These are phyloP conservation scores for Irpex rosettiformis DNA, from an alignment of 1,284 basidiomycete species.

Conservation along the genomic window DNA sequence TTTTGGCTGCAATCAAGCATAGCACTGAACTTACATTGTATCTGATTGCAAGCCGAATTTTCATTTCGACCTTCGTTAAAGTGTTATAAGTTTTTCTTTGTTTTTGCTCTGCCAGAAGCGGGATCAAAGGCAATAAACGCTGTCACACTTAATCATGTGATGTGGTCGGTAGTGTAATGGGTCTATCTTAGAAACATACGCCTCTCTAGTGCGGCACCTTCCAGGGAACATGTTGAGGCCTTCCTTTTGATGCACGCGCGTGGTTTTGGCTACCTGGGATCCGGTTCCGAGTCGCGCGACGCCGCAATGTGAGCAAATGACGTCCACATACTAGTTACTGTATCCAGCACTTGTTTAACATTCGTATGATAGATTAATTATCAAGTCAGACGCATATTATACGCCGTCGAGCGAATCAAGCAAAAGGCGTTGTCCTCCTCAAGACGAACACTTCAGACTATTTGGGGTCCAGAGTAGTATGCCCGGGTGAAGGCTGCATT, in stretches of 20 bases:
- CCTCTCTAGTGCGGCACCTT: neutral
- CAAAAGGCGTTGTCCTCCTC: neutral
- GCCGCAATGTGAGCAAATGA: neutral
- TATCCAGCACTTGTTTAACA: neutral
- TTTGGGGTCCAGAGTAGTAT: constrained; percentile 5
- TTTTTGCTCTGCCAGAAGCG: no score
- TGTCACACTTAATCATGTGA: no score
- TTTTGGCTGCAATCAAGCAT: no score
- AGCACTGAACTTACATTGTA: no score
- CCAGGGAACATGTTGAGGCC: constrained; percentile 1
- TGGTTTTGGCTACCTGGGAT: neutral
- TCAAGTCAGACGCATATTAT: neutral
- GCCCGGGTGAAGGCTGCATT: neutral
- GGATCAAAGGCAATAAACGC: no score
- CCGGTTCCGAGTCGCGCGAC: neutral
- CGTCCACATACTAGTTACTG: neutral
- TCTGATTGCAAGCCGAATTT: no score
- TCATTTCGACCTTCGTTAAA: no score
- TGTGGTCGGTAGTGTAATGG: no score
- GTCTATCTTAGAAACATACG: neutral
- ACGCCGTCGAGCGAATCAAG: constrained; percentile 2
- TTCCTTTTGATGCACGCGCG: neutral
- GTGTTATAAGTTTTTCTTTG: no score
- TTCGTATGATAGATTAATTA: neutral
- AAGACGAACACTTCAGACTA: neutral